Conservation (phyloP, 2,329 filamentous ascomycete species). For the Botryotinia globosa region DNA sequence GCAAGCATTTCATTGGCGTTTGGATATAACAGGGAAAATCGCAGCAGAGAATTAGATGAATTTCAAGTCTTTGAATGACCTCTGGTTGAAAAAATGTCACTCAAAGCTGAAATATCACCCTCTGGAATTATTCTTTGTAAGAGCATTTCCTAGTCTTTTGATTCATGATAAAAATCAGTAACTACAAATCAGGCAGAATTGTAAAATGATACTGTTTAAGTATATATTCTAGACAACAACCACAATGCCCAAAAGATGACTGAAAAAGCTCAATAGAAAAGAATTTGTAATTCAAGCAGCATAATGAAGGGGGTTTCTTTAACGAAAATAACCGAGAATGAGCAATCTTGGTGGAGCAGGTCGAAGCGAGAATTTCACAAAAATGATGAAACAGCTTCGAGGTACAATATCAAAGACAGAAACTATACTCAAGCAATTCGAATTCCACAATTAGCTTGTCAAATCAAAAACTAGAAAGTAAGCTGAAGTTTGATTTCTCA, state of each 20-base stretch:
- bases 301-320: neutral
- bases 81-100: too few species aligned
- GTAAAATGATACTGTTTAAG: neutral
- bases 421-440: neutral
- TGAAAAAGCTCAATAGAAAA: too few species aligned
- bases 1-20: too few species aligned
- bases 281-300: rapidly evolving
- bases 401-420: neutral
- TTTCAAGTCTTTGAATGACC: too few species aligned
- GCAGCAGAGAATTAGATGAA: neutral
- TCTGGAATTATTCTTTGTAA: neutral
- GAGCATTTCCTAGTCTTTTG: neutral
- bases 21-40: too few species aligned
- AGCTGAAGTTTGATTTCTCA: neutral
- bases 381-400: neutral
- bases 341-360: neutral
- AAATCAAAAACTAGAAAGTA: neutral
- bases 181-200: neutral
- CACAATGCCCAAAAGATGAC: neutral
- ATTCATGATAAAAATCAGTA: neutral
- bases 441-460: rapidly evolving
- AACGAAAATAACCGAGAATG: neutral
- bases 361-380: neutral
- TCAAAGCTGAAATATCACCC: neutral
- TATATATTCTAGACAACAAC: neutral